These are phyloP conservation scores for Aegilops bicornis DNA, from an alignment of 176 grass and related monocot species.

Conservation along the genomic window DNA sequence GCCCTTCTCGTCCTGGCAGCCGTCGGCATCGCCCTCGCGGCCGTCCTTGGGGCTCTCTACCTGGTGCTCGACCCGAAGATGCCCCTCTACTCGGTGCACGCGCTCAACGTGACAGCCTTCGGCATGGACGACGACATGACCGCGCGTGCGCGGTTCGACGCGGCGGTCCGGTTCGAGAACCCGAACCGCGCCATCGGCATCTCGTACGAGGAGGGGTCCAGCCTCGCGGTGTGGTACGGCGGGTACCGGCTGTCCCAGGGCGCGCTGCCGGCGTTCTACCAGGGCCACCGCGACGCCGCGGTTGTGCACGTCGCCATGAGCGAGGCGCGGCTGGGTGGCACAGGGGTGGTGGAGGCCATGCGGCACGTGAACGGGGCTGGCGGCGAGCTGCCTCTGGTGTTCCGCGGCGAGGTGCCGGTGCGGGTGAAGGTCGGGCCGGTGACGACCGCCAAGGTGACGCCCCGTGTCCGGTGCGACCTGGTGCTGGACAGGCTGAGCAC, in stretches of 20 bases:
- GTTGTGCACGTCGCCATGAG: slow-evolving; percentile 38
- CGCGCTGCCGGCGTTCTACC: slow-evolving; percentile 50
- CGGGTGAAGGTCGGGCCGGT: slow-evolving; percentile 28
- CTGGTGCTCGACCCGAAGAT: slow-evolving; percentile 43
- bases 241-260: slow-evolving; percentile 31
- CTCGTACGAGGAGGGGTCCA: slow-evolving; percentile 35
- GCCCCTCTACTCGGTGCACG: slow-evolving; percentile 34
- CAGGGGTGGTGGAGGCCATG: slow-evolving; percentile 31
- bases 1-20: background rate
- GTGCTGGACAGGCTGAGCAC: slow-evolving; percentile 42
- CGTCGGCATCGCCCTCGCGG: background rate
- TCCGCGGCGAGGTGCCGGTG: slow-evolving; percentile 43
- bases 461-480: slow-evolving; percentile 33
- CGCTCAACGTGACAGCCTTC: slow-evolving; percentile 32
- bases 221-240: slow-evolving; percentile 33
- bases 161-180: slow-evolving; percentile 40
- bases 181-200: slow-evolving; percentile 49
- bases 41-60: slow-evolving; percentile 2
- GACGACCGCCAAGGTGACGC: slow-evolving; percentile 32
- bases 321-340: slow-evolving; percentile 29
- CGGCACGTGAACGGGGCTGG: slow-evolving; percentile 1
- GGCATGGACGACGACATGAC: slow-evolving; percentile 24
- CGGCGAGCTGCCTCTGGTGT: slow-evolving; percentile 38
- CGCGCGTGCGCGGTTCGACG: slow-evolving; percentile 37
- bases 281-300: slow-evolving; percentile 33